These are phyloP conservation scores for Aristolochia fimbriata DNA, from an alignment of 164 flowering plant genomes.

Conservation along the genomic window DNA sequence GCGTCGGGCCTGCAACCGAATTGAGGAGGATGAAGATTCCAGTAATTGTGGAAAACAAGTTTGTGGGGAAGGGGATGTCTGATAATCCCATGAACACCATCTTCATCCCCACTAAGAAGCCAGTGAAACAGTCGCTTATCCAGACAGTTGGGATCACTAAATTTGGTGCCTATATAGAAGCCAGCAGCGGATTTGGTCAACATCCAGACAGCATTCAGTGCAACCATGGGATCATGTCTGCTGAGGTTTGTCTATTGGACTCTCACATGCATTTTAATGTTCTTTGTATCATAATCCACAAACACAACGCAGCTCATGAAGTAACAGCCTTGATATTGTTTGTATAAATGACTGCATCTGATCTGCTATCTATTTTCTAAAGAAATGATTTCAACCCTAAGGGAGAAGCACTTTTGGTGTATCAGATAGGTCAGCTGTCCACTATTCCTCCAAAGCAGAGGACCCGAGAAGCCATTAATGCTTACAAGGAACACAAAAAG, in stretches of 20 bases:
- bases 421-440: slow-evolving; percentile 79
- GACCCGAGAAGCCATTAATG: slow-evolving; percentile 32
- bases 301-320: not conserved
- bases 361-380: too few species aligned
- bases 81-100: slow-evolving; percentile 87
- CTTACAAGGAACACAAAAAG: slow-evolving; percentile 24
- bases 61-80: slow-evolving; percentile 77
- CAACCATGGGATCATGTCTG: slow-evolving; percentile 80
- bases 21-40: slow-evolving; percentile 53
- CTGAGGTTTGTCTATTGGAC: slow-evolving; percentile 46
- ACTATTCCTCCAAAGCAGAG: slow-evolving; percentile 65
- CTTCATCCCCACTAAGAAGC: slow-evolving; percentile 50
- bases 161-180: slow-evolving; percentile 78
- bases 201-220: slow-evolving; percentile 55
- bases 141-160: slow-evolving; percentile 89
- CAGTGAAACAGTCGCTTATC: slow-evolving; percentile 61
- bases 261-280: not conserved
- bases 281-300: not conserved
- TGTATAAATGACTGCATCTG: too few species aligned
- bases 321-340: too few species aligned
- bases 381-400: too few species aligned
- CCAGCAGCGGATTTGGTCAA: slow-evolving; percentile 87
- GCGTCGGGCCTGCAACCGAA: slow-evolving; percentile 63
- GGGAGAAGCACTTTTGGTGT: not conserved
- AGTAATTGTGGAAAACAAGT: slow-evolving; percentile 40